Base-by-base conservation (phyloP, 2,329 filamentous ascomycete species). In the Aspergillus puulaauensis region DNA sequence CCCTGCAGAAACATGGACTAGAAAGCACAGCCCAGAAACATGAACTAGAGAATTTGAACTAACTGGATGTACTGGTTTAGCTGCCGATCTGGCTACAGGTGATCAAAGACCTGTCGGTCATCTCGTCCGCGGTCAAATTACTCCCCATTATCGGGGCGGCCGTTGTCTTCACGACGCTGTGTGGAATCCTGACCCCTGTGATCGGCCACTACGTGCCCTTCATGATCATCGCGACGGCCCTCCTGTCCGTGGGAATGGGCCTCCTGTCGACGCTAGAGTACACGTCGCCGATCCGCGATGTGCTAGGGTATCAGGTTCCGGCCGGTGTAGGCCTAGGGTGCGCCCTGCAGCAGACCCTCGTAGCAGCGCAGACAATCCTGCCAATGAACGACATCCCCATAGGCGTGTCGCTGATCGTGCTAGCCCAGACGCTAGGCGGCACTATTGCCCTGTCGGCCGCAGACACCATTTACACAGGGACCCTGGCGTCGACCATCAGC, bases 251-350 rank as follows among this genome's bases (percentile, higher is more conserved):
- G 19, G 53, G 43, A 11, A 40, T 49, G 3, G 53, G 57, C 5
- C 53, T 59, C 1, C 37, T 56, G 4, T 55, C 8, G 19, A 58
- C 56, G 2, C 43, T 58, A n/a, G 45, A 47, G 9, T 47, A 33
- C 27, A 35, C 7, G 8, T 49, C 14, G 35, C 53, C 8, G 12
- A 61, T 39, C 44, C 59, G 5, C 19, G 48, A 39, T 48, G 50
- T n/a, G 11, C 49, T 57, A 12, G 53, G 59, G 43, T 61, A 59
- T 45, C 59, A 59, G n/a, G 53, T 54, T n/a, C 49, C 49, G 3
- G 37, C 35, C 14, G 49, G 23, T 31, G 35, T 41, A 9, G 49
- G 49, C 2, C 35, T 31, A 11, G 49, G 21, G 9, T 51, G 49
- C n/a, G 45, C 45, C 5, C 23, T 31, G 21, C 49, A 51, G 9